Evolutionary conservation across 257 asterid species (phyloP).

Genomic region (Forsythia suspensa): DNA sequence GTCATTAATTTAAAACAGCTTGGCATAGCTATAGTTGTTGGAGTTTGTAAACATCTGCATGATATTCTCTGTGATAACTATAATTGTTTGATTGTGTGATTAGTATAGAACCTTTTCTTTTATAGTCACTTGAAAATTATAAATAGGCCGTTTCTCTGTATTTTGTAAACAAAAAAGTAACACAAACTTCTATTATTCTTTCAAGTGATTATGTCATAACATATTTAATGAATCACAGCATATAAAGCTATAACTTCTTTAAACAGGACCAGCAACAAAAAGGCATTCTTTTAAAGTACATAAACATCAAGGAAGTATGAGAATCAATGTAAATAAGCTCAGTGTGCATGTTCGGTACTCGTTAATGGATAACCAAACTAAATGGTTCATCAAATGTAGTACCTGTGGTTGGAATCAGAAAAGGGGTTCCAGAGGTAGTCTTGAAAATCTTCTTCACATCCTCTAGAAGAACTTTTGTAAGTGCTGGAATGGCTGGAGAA

Average conservation of each 20-base stretch:
- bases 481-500: conserved; percentile 91
- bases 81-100: too few relatives aligned
- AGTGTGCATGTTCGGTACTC: background rate
- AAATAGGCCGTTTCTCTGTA: too few relatives aligned
- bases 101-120: too few relatives aligned
- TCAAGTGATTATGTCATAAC: too few relatives aligned
- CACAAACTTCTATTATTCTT: too few relatives aligned
- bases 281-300: background rate
- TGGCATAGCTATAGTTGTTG: too few relatives aligned
- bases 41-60: too few relatives aligned
- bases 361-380: background rate
- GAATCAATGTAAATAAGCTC: background rate
- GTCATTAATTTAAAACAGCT: background rate
- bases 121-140: too few relatives aligned
- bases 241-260: background rate
- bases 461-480: conserved; percentile 75
- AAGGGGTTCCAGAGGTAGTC: conserved; percentile 92
- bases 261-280: background rate
- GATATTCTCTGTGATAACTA: too few relatives aligned
- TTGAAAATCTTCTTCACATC: conserved; percentile 96
- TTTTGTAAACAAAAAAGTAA: too few relatives aligned
- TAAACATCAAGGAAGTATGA: background rate
- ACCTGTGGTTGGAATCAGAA: conserved; percentile 97
- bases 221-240: background rate
- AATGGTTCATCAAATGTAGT: background rate